phyloP scores from a whole-genome alignment of 2,329 filamentous ascomycete species.

The Hyphodiscus sp. region DNA sequence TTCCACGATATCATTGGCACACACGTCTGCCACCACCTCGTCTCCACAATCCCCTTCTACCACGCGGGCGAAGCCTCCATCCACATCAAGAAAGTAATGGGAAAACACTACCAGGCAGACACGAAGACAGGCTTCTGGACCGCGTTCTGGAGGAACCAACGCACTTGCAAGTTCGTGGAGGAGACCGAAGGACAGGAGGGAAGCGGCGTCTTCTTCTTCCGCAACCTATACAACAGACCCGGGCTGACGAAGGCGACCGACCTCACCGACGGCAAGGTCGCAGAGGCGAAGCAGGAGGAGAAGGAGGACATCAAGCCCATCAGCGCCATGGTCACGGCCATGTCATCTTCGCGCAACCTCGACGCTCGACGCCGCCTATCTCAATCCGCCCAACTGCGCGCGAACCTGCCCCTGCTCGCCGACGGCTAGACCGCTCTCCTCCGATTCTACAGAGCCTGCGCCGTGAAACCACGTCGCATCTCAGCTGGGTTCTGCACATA shows the following conservation, averaged over 20 bases:
- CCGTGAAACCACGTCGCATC: no score
- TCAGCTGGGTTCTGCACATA: no score
- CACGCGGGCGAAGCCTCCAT: conserved; percentile 52
- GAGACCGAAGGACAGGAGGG: conserved; percentile 29
- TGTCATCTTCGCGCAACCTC: conserved; percentile 21
- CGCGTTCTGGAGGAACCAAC: conserved; percentile 30
- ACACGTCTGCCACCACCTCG: conserved; percentile 58
- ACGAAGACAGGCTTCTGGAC: conserved; percentile 30
- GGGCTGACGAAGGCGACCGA: conserved; percentile 21
- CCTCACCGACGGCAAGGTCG: conserved; percentile 6
- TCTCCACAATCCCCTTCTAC: conserved; percentile 57
- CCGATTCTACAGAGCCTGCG: no score
- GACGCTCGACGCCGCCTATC: conserved; percentile 24
- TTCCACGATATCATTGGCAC: conserved; percentile 62
- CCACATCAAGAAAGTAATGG: conserved; percentile 50
- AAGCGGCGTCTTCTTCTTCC: conserved; percentile 29
- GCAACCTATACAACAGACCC: conserved; percentile 25
- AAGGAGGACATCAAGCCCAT: conserved; percentile 9
- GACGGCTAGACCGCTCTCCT: conserved; percentile 6
- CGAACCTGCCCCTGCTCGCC: conserved; percentile 24
- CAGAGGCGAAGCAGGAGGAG: conserved; percentile 2
- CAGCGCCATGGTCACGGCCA: conserved; percentile 21
- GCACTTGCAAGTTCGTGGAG: conserved; percentile 31
- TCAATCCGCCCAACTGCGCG: conserved; percentile 24
- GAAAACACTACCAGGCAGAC: conserved; percentile 45